Base-by-base conservation (phyloP, 1,284 basidiomycete genomes). In the Trichosporon sp. region DNA sequence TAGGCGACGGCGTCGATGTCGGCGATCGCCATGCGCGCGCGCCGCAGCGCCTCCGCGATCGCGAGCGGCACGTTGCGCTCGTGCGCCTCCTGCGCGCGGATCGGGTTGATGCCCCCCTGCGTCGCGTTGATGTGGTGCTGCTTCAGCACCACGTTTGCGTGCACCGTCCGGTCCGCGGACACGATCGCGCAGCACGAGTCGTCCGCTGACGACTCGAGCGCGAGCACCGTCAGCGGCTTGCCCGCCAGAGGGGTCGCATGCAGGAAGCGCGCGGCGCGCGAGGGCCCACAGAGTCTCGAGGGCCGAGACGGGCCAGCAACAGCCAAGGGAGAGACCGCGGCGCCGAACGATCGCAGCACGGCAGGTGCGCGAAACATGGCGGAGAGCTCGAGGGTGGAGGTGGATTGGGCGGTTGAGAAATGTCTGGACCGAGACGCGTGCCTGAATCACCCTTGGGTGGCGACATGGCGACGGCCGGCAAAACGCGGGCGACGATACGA, bases 181-280 rank as follows among this genome's bases (percentile, higher is more conserved):
- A 96, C 90, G 66, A 97, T 85, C 1, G 93, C 90, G 18, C 89
- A 92, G 76, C 92, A 95, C 1, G 92, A 91, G 78, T 96, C 94
- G 81, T 97, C 94, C 6, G 93, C 93, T 12, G 92, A 93, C 0
- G 91, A 85, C 74, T 87, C 86, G 42, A 97, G 81, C 0, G 89
- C 93, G 15, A 97, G 88, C 2, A 96, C 89, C 2, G 87, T 74
- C 15, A 83, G 71, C 5, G 78, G 72, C n/a, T 70, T 73, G n/a
- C 32, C 6, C 62, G 58, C 15, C 15, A 21, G 27, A 3, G 62
- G 0, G 0, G 62, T n/a, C 23, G 56, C 56, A 31, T 32, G 56
- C 5, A 60, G 13, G 29, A 32, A 6, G 15, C 3, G 15, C 5
- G 27, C 25, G 7, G 12, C n/a, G n/a, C n/a, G n/a, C n/a, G n/a